A percentile compares a stretch with the other conserved stretches of the same genome.
phyloP scores from a whole-genome alignment of 2,329 filamentous ascomycete genomes.

The Trichoderma brevicompactum region DNA sequence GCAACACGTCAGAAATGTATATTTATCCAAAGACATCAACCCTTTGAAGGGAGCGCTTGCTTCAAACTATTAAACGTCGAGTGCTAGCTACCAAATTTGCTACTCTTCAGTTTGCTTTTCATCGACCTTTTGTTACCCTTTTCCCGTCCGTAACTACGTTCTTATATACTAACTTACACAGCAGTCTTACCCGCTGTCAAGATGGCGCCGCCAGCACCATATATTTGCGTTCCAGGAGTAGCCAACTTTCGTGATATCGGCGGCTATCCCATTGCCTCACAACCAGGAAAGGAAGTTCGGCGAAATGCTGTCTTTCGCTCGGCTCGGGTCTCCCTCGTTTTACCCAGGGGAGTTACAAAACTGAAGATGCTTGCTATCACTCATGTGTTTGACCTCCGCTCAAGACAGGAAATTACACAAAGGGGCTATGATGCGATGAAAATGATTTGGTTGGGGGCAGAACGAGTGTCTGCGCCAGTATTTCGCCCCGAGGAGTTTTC shows the following conservation, averaged over 20 bases:
- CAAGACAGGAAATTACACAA: neutral
- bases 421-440: neutral
- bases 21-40: no score
- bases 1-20: no score
- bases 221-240: conserved; percentile 16
- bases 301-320: conserved; percentile 17
- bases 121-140: no score
- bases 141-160: neutral
- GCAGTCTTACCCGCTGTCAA: neutral
- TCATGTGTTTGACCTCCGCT: conserved; percentile 6
- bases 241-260: conserved; percentile 19
- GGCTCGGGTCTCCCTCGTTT: neutral
- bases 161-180: no score
- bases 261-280: neutral
- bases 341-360: neutral
- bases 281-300: neutral
- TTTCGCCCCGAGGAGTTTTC: conserved; percentile 1
- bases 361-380: neutral
- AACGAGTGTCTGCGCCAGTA: neutral
- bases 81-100: no score
- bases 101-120: neutral
- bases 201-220: conserved; percentile 1
- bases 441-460: neutral
- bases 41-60: neutral
- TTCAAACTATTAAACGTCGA: neutral